Conservation (phyloP, 169 alveolate genomes). For the Plasmodium adleri region DNA sequence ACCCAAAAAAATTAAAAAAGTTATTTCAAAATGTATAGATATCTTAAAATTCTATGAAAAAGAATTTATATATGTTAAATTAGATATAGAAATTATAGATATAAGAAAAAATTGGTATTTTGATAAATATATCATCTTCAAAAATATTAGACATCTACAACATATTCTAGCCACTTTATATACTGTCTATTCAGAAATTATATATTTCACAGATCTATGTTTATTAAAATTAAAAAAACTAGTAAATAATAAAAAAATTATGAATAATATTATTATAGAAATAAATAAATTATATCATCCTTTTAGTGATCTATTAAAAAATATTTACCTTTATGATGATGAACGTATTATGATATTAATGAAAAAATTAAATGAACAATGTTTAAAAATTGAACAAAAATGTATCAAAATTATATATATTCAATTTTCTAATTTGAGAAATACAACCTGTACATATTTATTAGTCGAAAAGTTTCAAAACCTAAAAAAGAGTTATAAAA, state of each 20-base stretch:
- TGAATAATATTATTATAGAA: constrained; percentile 58
- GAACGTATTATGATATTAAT: constrained; percentile 67
- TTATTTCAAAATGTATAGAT: constrained; percentile 64
- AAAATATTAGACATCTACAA: constrained; percentile 61
- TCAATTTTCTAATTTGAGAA: constrained; percentile 71
- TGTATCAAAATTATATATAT: constrained; percentile 57
- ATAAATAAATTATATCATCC: constrained; percentile 69
- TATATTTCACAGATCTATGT: constrained; percentile 72
- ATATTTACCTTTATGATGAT: constrained; percentile 66
- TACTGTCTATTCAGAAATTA: constrained; percentile 75
- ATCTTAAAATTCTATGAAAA: constrained; percentile 70
- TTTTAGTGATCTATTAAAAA: constrained; percentile 58
- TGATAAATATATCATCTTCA: constrained; percentile 59
- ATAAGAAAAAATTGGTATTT: constrained; percentile 75
- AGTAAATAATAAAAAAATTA: constrained; percentile 65
- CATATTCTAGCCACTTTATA: constrained; percentile 66
- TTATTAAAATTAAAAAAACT: constrained; percentile 72
- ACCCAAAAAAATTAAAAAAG: constrained; percentile 57
- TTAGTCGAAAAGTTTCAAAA: constrained; percentile 68
- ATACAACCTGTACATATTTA: constrained; percentile 45
- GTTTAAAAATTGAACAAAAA: constrained; percentile 64
- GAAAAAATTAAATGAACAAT: constrained; percentile 72
- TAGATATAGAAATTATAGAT: constrained; percentile 72
- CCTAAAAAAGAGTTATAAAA: constrained; percentile 60
- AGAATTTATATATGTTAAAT: constrained; percentile 68